Conservation (phyloP, 352 stramenopile genomes). For the Pythium sp. region DNA sequence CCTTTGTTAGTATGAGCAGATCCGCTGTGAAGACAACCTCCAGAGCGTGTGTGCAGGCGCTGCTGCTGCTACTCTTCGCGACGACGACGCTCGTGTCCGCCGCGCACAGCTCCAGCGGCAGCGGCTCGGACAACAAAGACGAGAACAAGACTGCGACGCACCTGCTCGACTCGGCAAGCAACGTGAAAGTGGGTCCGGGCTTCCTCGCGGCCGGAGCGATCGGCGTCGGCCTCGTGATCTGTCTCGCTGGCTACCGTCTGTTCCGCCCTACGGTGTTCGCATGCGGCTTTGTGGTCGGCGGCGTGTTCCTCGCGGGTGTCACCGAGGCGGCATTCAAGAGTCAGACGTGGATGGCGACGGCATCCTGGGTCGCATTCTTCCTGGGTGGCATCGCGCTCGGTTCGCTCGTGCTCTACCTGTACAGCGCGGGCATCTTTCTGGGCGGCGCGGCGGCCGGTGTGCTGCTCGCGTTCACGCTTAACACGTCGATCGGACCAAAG, state of each 20-base stretch:
- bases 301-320: slow-evolving; percentile 32
- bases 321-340: slow-evolving; percentile 34
- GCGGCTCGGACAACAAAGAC: not conserved
- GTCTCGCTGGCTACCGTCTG: slow-evolving; percentile 36
- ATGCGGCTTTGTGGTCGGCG: slow-evolving; percentile 42
- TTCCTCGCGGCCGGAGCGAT: slow-evolving; percentile 38
- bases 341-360: slow-evolving; percentile 32
- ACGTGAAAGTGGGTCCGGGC: slow-evolving; percentile 31
- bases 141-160: slow-evolving; percentile 24
- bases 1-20: not conserved
- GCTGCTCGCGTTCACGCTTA: slow-evolving; percentile 44
- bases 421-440: slow-evolving; percentile 47
- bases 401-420: slow-evolving; percentile 35
- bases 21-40: not conserved
- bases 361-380: slow-evolving; percentile 53
- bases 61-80: slow-evolving; percentile 7
- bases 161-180: slow-evolving; percentile 25
- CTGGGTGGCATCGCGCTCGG: slow-evolving; percentile 33
- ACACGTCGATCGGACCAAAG: slow-evolving; percentile 38
- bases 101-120: not conserved
- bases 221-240: slow-evolving; percentile 25
- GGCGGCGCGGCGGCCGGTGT: slow-evolving; percentile 39
- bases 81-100: not conserved
- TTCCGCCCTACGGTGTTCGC: slow-evolving; percentile 39
- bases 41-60: not conserved